Conservation (phyloP, 2,329 filamentous ascomycete species). For the Sphaceloma murrayae region DNA sequence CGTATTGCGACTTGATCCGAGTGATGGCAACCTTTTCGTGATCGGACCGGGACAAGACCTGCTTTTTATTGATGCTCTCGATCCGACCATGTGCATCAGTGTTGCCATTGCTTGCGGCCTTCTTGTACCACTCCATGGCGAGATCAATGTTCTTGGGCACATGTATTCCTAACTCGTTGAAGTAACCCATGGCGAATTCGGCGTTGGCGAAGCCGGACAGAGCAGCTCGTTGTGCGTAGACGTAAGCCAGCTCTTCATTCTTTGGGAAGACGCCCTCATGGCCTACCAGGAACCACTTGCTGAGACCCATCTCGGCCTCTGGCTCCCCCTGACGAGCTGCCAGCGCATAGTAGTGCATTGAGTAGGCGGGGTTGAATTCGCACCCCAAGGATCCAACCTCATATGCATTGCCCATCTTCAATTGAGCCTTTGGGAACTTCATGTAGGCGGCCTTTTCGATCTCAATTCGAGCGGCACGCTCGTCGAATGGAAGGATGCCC, state of each 20-base stretch:
- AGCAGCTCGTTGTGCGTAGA: constrained; percentile 81
- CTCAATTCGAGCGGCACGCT: constrained; percentile 67
- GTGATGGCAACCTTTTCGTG: constrained; percentile 86
- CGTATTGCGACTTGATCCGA: constrained; percentile 58
- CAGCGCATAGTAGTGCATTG: constrained; percentile 89
- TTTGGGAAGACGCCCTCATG: constrained; percentile 88
- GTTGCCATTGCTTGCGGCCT: constrained; percentile 83
- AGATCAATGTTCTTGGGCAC: constrained; percentile 74
- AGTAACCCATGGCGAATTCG: constrained; percentile 95
- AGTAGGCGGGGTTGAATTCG: constrained; percentile 87
- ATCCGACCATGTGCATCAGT: constrained; percentile 75
- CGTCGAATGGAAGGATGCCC: constrained; percentile 57
- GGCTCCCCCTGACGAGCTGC: constrained; percentile 85
- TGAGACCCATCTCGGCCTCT: constrained; percentile 91
- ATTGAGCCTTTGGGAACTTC: constrained; percentile 89
- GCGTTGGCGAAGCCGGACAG: constrained; percentile 73
- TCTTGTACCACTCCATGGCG: constrained; percentile 80
- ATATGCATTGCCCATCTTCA: constrained; percentile 94
- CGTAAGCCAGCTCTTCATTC: constrained; percentile 88
- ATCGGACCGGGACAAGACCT: constrained; percentile 70
- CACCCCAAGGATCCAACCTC: constrained; percentile 89
- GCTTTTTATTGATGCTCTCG: constrained; percentile 73
- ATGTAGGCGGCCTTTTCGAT: constrained; percentile 95
- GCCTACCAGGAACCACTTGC: constrained; percentile 96
- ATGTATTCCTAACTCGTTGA: constrained; percentile 91